Percentiles rank a stretch among this genome's conserved stretches.
phyloP scores from a whole-genome alignment of 2,329 filamentous ascomycete species.

The Blastomyces emzantsi region DNA sequence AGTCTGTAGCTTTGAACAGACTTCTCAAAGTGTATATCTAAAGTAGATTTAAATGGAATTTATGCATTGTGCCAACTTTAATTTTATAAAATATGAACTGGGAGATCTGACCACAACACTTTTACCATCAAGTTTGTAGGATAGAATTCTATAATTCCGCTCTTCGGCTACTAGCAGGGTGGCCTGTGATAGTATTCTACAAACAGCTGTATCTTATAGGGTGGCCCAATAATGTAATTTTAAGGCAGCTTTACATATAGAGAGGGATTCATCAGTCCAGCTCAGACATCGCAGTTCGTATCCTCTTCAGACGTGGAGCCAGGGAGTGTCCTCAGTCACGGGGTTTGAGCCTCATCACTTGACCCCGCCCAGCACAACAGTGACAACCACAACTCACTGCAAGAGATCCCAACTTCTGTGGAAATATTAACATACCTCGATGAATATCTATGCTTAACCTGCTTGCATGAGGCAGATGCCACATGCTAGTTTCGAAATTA shows the following conservation, averaged over 20 bases:
- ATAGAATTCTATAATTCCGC: no score
- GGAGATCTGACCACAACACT: no score
- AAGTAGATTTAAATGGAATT: background rate
- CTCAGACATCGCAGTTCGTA: no score
- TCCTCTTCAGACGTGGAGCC: background rate
- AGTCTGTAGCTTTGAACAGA: background rate
- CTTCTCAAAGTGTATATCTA: background rate
- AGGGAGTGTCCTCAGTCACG: background rate
- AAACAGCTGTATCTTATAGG: background rate
- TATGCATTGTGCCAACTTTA: background rate
- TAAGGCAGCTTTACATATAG: no score
- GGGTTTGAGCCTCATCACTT: constrained; percentile 3
- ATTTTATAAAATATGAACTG: no score
- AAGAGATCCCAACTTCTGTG: background rate
- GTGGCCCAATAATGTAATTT: no score
- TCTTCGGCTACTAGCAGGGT: no score
- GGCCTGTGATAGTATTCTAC: background rate
- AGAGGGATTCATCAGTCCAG: no score
- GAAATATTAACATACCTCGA: background rate
- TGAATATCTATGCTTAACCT: background rate
- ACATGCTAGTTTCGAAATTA: background rate
- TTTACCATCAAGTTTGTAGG: no score
- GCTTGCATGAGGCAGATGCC: constrained; percentile 6
- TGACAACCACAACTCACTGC: background rate
- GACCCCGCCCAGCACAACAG: background rate